Base-by-base conservation (phyloP, 805 yeast species). In the Pichia sporocuriosa region DNA sequence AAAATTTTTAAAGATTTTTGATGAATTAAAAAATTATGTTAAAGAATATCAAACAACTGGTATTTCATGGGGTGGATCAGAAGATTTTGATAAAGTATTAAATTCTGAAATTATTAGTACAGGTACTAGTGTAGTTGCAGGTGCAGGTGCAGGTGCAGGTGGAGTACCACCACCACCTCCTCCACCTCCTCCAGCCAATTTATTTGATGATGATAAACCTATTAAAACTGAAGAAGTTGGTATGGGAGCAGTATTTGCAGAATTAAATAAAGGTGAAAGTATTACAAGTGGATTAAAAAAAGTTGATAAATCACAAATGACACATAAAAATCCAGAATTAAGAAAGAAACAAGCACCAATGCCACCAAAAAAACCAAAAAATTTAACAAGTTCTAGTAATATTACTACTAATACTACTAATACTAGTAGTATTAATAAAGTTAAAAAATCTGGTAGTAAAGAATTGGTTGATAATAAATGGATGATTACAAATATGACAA, bases 251-350 rank as follows among this genome's bases (percentile, higher is more conserved):
- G 96, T 93, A 12, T 93, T 93, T 62, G 81, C 85, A n/a, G 94
- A 84, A 51, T 69, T 93, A 50, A 88, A 81, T 66, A 73, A 81
- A 66, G 99, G 99, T 46, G 84, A 80, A 51, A 67, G 65, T 35
- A 82, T 93, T 55, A 89, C 97, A 2, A 69, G 88, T 27, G 85
- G 88, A 12, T 75, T 93, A 51, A 87, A 83, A 60, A 90, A 90
- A 61, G 97, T 90, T 30, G 97, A 89, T 52, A 86, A 79, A 67
- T 81, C 94, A 8, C 85, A 88, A 64, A 86, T 85, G 88, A 87
- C 96, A 19, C 96, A 87, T 64, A 88, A 87, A 65, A 86, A 88
- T 62, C 95, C 96, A 2, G 79, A 69, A 35, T 69, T 89, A 53
- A 82, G 96, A 55, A 72, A 68, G 10, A 62, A 75, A 4, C 70